These are phyloP conservation scores for Kokia cookei DNA, from an alignment of 441 rosid genomes.

Conservation along the genomic window DNA sequence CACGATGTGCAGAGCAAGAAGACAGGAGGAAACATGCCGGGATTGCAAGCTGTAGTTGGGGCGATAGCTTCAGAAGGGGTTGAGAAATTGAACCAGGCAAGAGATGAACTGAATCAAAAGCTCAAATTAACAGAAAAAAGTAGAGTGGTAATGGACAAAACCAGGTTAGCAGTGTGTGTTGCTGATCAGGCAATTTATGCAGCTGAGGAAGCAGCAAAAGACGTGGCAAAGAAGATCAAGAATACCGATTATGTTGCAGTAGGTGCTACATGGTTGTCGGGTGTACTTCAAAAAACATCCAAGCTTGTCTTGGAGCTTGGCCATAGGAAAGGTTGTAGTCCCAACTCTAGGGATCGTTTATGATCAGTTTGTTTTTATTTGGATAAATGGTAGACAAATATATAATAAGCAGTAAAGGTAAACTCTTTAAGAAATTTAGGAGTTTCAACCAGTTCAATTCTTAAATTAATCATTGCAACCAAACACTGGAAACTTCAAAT, in stretches of 20 bases:
- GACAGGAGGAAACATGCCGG: conserved; percentile 2
- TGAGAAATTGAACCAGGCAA: background rate
- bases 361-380: background rate
- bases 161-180: background rate
- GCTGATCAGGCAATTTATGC: conserved; percentile 8
- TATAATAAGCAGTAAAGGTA: too few relatives aligned
- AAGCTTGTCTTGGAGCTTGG: conserved; percentile 10
- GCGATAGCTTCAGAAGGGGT: conserved; percentile 4
- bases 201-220: conserved; percentile 13
- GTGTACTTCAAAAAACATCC: conserved; percentile 14
- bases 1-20: background rate
- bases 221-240: background rate
- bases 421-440: too few relatives aligned
- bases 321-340: background rate
- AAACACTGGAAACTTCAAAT: too few relatives aligned
- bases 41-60: background rate
- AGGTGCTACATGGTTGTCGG: conserved; percentile 16
- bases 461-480: too few relatives aligned
- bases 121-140: conserved; percentile 13
- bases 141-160: background rate
- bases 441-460: too few relatives aligned
- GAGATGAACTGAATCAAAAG: background rate
- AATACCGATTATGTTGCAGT: conserved; percentile 3
- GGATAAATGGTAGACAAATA: too few relatives aligned
- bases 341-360: conserved; percentile 11